Conservation (phyloP, 495 filamentous ascomycete genomes). For the Tuber melanosporum region DNA sequence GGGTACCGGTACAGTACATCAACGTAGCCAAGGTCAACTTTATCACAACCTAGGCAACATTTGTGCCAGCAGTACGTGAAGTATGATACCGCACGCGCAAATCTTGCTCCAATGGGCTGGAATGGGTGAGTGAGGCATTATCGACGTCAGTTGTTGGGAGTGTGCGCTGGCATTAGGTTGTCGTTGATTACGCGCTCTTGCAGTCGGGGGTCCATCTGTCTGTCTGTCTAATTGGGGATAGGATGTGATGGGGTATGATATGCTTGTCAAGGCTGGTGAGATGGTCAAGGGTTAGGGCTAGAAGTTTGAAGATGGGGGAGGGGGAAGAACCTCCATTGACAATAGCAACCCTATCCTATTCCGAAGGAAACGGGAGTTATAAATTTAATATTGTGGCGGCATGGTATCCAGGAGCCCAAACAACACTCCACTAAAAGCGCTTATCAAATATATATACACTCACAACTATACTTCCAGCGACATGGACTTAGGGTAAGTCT, state of each 20-base stretch:
- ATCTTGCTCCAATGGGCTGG: background rate
- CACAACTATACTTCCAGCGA: background rate
- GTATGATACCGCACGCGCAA: background rate
- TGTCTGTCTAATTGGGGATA: background rate
- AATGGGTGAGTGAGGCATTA: background rate
- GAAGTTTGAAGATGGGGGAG: background rate
- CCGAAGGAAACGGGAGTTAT: background rate
- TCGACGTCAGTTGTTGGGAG: background rate
- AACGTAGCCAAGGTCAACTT: background rate
- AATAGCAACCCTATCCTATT: background rate
- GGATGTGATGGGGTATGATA: background rate
- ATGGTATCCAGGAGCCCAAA: background rate
- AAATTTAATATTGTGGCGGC: no score
- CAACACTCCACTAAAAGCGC: background rate
- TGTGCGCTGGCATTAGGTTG: background rate
- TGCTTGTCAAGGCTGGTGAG: background rate
- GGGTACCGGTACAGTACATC: background rate
- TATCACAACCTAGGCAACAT: background rate
- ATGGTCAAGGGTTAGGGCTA: background rate
- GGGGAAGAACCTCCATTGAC: background rate
- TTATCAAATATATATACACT: background rate
- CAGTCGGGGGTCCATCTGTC: background rate
- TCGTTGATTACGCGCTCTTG: background rate
- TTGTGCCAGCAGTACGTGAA: background rate
- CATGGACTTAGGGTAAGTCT: background rate